A percentile compares a stretch with the other conserved stretches of the same genome.
Conservation (phyloP, 768 basidiomycete species). For the Leucosporidium creatinivorum region DNA sequence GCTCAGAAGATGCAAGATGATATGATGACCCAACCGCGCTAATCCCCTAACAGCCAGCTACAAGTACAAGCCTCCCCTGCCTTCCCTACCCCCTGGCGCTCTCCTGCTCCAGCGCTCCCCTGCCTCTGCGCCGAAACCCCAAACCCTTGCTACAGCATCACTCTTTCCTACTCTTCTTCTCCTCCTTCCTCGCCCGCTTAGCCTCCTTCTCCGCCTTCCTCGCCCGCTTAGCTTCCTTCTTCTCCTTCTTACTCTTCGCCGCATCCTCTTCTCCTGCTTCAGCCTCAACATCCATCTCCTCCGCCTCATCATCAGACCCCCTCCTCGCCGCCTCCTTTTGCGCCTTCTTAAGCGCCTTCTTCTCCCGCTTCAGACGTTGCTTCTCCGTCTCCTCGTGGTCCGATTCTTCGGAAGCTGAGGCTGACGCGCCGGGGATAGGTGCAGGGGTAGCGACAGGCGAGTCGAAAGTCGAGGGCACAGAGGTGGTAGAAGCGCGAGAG, state of each 20-base stretch:
- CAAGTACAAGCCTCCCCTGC: too few species aligned
- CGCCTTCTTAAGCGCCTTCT: not conserved
- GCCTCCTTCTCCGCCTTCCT: not conserved
- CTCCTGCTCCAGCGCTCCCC: not conserved
- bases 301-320: not conserved
- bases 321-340: not conserved
- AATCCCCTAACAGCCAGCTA: too few species aligned
- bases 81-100: too few species aligned
- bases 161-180: not conserved
- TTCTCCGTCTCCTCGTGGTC: not conserved
- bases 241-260: constrained; percentile 6
- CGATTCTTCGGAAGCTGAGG: too few species aligned
- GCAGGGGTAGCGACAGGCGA: not conserved
- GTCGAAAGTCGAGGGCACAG: not conserved
- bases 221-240: too few species aligned
- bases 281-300: not conserved
- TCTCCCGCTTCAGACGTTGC: not conserved
- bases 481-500: too few species aligned
- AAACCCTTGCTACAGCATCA: not conserved
- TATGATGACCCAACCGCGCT: too few species aligned
- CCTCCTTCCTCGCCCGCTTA: not conserved
- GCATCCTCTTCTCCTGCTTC: not conserved
- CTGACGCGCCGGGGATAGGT: too few species aligned
- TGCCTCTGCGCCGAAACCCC: not conserved
- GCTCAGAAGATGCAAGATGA: too few species aligned